These are phyloP conservation scores for Nemophila menziesii DNA, from an alignment of 257 asterid species.

Conservation along the genomic window DNA sequence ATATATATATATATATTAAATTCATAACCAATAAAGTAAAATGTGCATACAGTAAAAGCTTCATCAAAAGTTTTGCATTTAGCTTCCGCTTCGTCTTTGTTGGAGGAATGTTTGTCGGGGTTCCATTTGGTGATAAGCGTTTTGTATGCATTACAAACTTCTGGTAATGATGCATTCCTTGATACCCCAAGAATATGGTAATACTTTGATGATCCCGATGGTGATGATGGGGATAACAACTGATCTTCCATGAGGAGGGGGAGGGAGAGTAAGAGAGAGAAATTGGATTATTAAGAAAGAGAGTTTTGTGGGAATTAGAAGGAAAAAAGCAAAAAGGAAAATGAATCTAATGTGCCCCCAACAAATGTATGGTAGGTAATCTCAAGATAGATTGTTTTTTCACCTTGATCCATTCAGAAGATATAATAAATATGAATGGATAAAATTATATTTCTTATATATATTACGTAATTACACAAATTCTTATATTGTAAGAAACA, in stretches of 20 bases:
- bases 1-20: no score
- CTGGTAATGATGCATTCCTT: slow-evolving; percentile 57
- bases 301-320: slow-evolving; percentile 9
- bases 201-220: slow-evolving; percentile 17
- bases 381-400: no score
- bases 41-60: slow-evolving; percentile 56
- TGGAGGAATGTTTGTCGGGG: slow-evolving; percentile 56
- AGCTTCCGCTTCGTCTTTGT: slow-evolving; percentile 54
- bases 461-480: no score
- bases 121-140: slow-evolving; percentile 63
- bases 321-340: slow-evolving; percentile 8
- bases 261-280: background rate
- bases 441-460: no score
- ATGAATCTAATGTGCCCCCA: slow-evolving; percentile 19
- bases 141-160: slow-evolving; percentile 61
- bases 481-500: no score
- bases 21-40: background rate
- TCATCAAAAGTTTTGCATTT: slow-evolving; percentile 49
- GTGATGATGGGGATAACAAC: slow-evolving; percentile 21
- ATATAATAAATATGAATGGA: no score
- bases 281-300: slow-evolving; percentile 1
- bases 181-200: slow-evolving; percentile 55
- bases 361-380: slow-evolving; percentile 15
- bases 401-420: no score
- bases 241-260: slow-evolving; percentile 43